Evolutionary conservation across 495 filamentous ascomycete genomes (phyloP), one percentile per base, ranked within the genome.

Genomic region (Pyrenula massariospora): DNA sequence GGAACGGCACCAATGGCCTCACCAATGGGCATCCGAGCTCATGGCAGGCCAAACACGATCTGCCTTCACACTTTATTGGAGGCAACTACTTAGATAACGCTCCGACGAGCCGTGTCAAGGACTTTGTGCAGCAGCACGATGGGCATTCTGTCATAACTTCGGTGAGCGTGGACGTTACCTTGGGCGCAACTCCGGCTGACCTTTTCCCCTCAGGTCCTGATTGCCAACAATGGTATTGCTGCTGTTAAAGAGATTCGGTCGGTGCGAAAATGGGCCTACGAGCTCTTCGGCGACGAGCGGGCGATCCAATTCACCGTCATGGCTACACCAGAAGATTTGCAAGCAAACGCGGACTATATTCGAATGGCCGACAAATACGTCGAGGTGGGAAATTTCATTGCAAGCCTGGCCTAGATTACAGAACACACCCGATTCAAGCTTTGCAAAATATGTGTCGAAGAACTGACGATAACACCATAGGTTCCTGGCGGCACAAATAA

Each of bases 251-350:
- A 97, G 73, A 99, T 99, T 64, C 81, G 93, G 63, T 96, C 91
- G 24, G 91, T 99, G 60, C 84, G 93, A 68, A 99, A 97, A 91
- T 99, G 93, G 93, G 93, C 93, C 55, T 99, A 99, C 82, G 93
- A 99, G 75, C 92, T 88, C 3, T 97, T 99, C 65, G 91, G 93
- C 69, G 91, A 99, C 73, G 93, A 99, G 77, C 82, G 86, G 63
- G 93, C 94, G 58, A 95, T 99, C 69, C 93, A 96, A 65, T 97
- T 99, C 70, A 97, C 94, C 54, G 93, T 96, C 59, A 99, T 99
- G 93, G 93, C 93, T 60, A 99, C 93, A 49, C 93, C 93, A n/a
- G 93, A 99, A 73, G 93, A 99, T 86, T 73, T 99, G 62, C 81
- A 83, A 66, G 93, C 92, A 58, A 99, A 99, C 70, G 94, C 93